A percentile compares a stretch with the other conserved stretches of the same genome.
Evolutionary conservation across 2,329 filamentous ascomycete genomes (phyloP).

Genomic region (Neofusicoccum parvum): DNA sequence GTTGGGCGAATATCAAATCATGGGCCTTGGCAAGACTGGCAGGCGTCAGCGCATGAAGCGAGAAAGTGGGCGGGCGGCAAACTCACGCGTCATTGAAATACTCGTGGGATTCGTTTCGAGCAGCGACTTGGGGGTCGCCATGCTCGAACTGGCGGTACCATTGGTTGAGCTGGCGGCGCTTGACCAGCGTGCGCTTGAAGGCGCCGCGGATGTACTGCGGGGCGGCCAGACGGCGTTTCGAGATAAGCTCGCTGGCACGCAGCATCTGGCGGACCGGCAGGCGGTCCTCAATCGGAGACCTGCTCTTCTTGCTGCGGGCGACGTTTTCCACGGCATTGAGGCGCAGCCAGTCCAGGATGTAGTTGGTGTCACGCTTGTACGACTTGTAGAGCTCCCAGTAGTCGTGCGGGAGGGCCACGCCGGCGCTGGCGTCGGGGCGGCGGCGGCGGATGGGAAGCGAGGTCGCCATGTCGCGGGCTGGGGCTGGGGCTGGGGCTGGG

Average conservation of each 20-base stretch:
- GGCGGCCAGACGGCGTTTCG: not conserved
- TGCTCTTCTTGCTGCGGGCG: not conserved
- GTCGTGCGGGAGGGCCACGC: not conserved
- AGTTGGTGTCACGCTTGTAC: conserved; percentile 6
- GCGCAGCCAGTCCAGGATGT: conserved; percentile 3
- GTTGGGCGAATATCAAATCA: conserved; percentile 1
- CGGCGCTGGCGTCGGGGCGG: not conserved
- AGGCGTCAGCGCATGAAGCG: not conserved
- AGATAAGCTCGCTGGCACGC: conserved; percentile 7
- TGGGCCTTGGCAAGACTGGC: conserved; percentile 2
- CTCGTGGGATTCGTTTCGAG: not conserved
- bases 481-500: not conserved
- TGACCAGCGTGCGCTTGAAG: conserved; percentile 15
- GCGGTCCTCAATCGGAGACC: not conserved
- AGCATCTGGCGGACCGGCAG: not conserved
- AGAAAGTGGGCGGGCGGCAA: not conserved
- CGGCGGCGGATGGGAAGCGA: not conserved
- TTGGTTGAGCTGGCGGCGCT: conserved; percentile 4
- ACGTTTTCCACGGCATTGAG: not conserved
- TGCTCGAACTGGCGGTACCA: conserved; percentile 1
- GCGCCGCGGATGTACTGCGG: conserved; percentile 1
- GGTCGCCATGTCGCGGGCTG: not conserved
- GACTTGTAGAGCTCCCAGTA: conserved; percentile 13
- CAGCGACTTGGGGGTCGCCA: not conserved
- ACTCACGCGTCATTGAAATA: conserved; percentile 6